Evolutionary conservation across 345 rosid species (phyloP), one percentile per base, ranked within the genome.

Genomic region (Salix koriyanagi): DNA sequence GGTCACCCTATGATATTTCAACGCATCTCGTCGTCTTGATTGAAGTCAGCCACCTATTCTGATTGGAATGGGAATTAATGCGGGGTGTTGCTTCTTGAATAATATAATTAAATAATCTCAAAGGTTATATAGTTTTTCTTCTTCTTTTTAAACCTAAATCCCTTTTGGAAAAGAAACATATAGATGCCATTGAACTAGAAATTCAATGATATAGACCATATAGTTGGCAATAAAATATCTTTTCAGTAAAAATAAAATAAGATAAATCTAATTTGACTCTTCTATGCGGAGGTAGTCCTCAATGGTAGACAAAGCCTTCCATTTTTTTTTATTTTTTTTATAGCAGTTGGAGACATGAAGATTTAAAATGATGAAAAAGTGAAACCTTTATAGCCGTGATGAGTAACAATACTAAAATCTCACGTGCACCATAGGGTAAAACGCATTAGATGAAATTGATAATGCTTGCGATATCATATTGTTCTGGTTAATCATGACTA

Each of bases 381-480:
- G 16, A 69, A 71, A 16, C 56, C 52, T 65, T 72, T 79, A 56
- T 58, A 30, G 76, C 71, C 44, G 82, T 36, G 79, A 67, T 65
- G 46, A 44, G 61, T 69, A 50, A 60, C 69, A 66, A 84, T 84
- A 65, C 65, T 50, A 60, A 66, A 23, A 73, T 58, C 87, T 78
- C 88, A 83, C 90, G 85, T 87, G 87, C 83, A 79, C 71, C 78
- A 36, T 58, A 32, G 65, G 76, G 48, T 73, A 42, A 72, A 75
- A 28, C 25, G 16, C 54, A 32, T 52, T 32, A 30, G 54, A 75
- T 72, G 73, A 77, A 75, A 77, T 70, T 30, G 48, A 83, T 75
- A 78, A 77, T 82, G 87, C 42, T 65, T 34, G 70, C 9, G 77
- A 60, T 50, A 79, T 84, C 79, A 84, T 80, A 54, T 36, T 78